Base-by-base conservation (phyloP, 257 asterid species). In the Solanum peruvianum region DNA sequence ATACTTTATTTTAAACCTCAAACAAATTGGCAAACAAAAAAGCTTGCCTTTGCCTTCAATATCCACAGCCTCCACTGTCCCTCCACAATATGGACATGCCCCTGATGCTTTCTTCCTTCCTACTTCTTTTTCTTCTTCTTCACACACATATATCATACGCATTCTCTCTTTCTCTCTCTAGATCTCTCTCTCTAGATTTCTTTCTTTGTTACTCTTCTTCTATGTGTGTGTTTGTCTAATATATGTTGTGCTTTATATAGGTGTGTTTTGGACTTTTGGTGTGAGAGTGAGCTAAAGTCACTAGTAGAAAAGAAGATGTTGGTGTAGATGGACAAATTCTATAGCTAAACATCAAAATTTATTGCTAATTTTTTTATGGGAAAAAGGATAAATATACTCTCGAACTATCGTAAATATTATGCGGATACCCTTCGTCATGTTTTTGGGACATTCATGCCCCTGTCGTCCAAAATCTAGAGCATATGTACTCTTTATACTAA, bases 61-160 rank as follows among this genome's bases (percentile, higher is more conserved):
- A 33, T 90, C 91, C 2, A 90, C 91, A 6, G 89, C 91, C 49
- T 90, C 85, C 25, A 90, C 92, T 69, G 78, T 88, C 3, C 91
- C 92, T 31, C 91, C 91, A 80, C 92, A 90, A 23, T 66, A 41
- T 14, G 92, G 92, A 35, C 92, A 88, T 29, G 33, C 7, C 4
- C 92, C 92, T 11, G 90, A 84, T 2, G 92, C 91, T 56, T 67
- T 85, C 42, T 84, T 83, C 47, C 90, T 39, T 31, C 67, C 87
- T 13, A 90, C 21, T 70, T 88, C 92, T 64, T 25, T 90, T 83
- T 90, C 92, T 78, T 88, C 75, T 84, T 88, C 92, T 66, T 87
- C 90, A 76, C 92, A 90, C 78, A 87, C 85, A 45, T 83, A 87
- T 52, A 87, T 29, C 60, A 89, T 81, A 13, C 88, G 77, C 91